Base-by-base conservation (phyloP, 2,329 filamentous ascomycete genomes). In the Fusarium sp. region DNA sequence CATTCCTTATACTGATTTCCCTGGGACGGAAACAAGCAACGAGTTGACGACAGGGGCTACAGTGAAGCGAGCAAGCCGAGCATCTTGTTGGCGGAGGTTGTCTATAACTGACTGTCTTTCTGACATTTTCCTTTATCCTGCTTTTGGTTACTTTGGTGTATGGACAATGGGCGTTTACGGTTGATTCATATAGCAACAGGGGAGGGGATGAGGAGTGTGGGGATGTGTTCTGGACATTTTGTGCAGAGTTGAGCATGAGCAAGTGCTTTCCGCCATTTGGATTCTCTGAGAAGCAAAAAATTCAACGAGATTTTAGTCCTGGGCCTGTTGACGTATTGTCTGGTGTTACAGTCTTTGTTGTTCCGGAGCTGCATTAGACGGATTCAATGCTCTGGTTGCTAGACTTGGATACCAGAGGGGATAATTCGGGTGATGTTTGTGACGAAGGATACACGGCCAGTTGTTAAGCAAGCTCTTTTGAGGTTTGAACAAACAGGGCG, bases 111-210 rank as follows among this genome's bases (percentile, higher is more conserved):
- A 66, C 31, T 53, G 36, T 63, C 40, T 56, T n/a, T 60, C 57
- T 55, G 41, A 57, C 60, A 23, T 3, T 41, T 48, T 59, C 23
- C 31, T 15, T 71, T 57, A 56, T n/a, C 36, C 62, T 36, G 44
- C 47, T n/a, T 50, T 43, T 51, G 50, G 15, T 55, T 58, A n/a
- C 41, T 27, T 28, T 34, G 56, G 56, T 36, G 36, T 31, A 36
- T 52, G 30, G 56, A 44, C 30, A 51, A 59, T 43, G 10, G 68
- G 68, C 68, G 68, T 69, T 71, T 7, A 10, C 44, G 54, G 64
- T 39, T 59, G 68, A 55, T 41, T 68, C 55, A 16, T 37, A 41
- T 71, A 71, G 60, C 68, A 70, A 61, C 31, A 40, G 43, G 27
- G n/a, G 16, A 59, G 28, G 65, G 36, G 23, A 62, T 48, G 67